Evolutionary conservation across 2,329 filamentous ascomycete species (phyloP).

Genomic region (Neospermospora avenae): DNA sequence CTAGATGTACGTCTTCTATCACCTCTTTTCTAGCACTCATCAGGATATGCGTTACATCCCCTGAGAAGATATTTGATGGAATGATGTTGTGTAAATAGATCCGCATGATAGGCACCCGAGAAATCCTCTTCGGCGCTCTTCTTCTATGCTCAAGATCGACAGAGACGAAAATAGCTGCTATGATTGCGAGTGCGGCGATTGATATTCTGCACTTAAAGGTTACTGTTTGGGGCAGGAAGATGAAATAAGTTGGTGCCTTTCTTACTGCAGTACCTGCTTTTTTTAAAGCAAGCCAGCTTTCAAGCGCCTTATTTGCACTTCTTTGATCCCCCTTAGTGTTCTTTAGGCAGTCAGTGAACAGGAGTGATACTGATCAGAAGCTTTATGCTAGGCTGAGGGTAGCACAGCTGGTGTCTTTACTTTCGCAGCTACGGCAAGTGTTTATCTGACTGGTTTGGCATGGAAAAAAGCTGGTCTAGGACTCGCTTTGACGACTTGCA

Average conservation of each 20-base stretch:
- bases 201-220: constrained; percentile 3
- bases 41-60: too few species aligned
- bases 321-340: too few species aligned
- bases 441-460: background rate
- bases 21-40: background rate
- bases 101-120: constrained; percentile 7
- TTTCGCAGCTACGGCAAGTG: background rate
- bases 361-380: background rate
- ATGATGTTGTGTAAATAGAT: too few species aligned
- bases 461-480: background rate
- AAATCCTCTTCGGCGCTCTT: constrained; percentile 8
- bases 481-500: background rate
- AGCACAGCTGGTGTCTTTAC: background rate
- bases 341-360: too few species aligned
- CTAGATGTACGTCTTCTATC: constrained; percentile 2
- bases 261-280: background rate
- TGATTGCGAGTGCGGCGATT: constrained; percentile 8
- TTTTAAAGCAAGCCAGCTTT: background rate
- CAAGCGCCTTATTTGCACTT: too few species aligned
- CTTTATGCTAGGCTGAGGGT: background rate
- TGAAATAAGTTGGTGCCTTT: background rate
- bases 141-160: constrained; percentile 8
- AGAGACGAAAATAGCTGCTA: constrained; percentile 4
- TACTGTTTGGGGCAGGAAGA: constrained; percentile 1
- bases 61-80: too few species aligned